These are phyloP conservation scores for Botryotinia calthae DNA, from an alignment of 2,329 filamentous ascomycete species.

Conservation along the genomic window DNA sequence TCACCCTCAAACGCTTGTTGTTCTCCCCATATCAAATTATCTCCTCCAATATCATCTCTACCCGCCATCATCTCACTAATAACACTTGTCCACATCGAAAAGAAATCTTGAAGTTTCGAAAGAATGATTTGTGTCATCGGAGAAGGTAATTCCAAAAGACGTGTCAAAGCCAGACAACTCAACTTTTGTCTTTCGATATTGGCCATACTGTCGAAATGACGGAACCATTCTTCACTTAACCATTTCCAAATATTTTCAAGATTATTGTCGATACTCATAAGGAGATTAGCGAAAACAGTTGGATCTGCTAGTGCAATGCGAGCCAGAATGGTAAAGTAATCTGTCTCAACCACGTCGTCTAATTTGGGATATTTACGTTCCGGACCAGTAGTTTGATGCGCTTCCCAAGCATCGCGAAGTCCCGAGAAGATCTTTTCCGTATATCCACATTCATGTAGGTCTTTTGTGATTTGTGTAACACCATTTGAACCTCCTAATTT, in stretches of 20 bases:
- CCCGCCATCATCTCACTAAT: constrained; percentile 64
- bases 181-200: constrained; percentile 67
- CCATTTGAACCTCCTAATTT: constrained; percentile 60
- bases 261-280: constrained; percentile 42
- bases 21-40: constrained; percentile 51
- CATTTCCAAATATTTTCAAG: constrained; percentile 56
- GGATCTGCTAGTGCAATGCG: constrained; percentile 75
- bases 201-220: constrained; percentile 65
- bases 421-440: constrained; percentile 62
- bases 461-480: constrained; percentile 60
- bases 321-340: constrained; percentile 81
- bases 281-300: constrained; percentile 61
- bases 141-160: constrained; percentile 63
- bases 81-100: constrained; percentile 72
- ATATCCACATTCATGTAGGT: constrained; percentile 63
- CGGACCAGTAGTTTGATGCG: constrained; percentile 79
- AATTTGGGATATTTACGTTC: constrained; percentile 67
- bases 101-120: constrained; percentile 65
- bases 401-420: constrained; percentile 66
- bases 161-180: constrained; percentile 68
- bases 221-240: constrained; percentile 65
- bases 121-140: constrained; percentile 55
- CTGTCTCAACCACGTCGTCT: constrained; percentile 72
- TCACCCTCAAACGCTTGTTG: constrained; percentile 51
- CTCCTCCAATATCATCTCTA: constrained; percentile 47